A percentile compares a stretch with the other conserved stretches of the same genome.
Evolutionary conservation across 2,329 filamentous ascomycete species (phyloP).

Genomic region (Colletotrichum magnum): DNA sequence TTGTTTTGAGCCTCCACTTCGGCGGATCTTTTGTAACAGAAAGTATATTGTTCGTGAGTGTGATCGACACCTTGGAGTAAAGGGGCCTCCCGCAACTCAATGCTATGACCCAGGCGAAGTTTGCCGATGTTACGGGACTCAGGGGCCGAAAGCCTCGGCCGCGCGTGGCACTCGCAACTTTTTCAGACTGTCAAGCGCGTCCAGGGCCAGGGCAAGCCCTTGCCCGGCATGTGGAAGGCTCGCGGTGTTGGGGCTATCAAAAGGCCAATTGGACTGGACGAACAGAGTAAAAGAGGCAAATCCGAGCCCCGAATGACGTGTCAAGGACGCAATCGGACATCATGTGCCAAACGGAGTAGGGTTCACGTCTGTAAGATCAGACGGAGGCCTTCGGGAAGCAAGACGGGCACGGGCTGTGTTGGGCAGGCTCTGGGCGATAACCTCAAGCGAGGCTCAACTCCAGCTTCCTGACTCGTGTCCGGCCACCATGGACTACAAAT

Average conservation of each 20-base stretch:
- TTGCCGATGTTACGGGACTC: constrained; percentile 19
- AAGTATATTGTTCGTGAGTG: constrained; percentile 4
- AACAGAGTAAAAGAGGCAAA: constrained; percentile 12
- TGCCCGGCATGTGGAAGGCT: constrained; percentile 22
- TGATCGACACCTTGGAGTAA: constrained; percentile 32
- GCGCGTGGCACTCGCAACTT: not conserved
- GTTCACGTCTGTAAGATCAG: constrained; percentile 21
- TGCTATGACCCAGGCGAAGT: constrained; percentile 26
- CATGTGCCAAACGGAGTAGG: constrained; percentile 17
- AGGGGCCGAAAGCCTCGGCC: not conserved
- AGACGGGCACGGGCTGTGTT: not conserved
- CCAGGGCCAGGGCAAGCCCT: constrained; percentile 20
- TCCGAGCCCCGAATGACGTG: constrained; percentile 32
- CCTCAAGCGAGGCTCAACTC: constrained; percentile 10
- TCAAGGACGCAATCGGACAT: constrained; percentile 7
- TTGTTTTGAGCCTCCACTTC: constrained; percentile 26
- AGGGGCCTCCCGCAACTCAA: constrained; percentile 36
- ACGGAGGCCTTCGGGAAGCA: constrained; percentile 19
- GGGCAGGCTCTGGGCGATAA: not conserved
- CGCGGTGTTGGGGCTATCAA: not conserved
- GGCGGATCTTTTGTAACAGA: constrained; percentile 15
- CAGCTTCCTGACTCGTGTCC: constrained; percentile 12
- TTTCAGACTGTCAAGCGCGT: not conserved
- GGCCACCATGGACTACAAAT: not conserved
- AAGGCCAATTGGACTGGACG: constrained; percentile 7